Base-by-base conservation (phyloP, 2,329 filamentous ascomycete species). In the Colletotrichum liriopes region DNA sequence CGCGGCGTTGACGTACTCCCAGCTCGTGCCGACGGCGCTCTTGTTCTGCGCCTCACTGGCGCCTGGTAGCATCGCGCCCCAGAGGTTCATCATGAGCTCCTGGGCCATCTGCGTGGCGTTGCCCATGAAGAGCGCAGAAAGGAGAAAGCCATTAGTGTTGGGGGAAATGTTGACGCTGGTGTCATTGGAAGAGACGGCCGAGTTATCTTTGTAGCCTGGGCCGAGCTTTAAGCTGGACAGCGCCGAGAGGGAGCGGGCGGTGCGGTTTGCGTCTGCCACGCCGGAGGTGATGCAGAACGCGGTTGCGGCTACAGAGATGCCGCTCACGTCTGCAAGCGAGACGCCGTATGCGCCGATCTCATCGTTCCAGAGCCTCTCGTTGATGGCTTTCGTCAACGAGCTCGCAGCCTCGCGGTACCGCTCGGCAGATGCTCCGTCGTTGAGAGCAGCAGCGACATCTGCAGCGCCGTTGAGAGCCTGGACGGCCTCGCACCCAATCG, bases 131-230 rank as follows among this genome's bases (percentile, higher is more conserved):
- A 85, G 74, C 0, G 82, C 80, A 51, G 81, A 76, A 5, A 86
- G 79, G 2, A 86, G 76, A 72, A 86, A 85, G 2, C 84, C 83
- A 16, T 80, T 83, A 32, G 83, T 86, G 74, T 86, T 86, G 14
- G 86, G 84, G 3, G 84, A 85, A 43, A 85, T 81, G 62, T 79
- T 82, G 73, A 78, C 78, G 45, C 79, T 79, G 64, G 1, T 84
- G 82, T 55, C 62, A n/a, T 68, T 45, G 14, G 72, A 51, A 2
- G 68, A 66, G 1, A 69, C 67, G 1, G 39, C 64, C 4, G 75
- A 75, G 39, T 37, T 45, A 63, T 78, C 75, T 37, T 72, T 75
- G 69, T 76, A 78, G 1, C 77, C 76, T 2, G 74, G 73, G 2
- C 56, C 54, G 1, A 77, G 72, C 37, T 20, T 39, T 5, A 78